Conservation (phyloP, 2,329 filamentous ascomycete genomes). For the Colletotrichum brevisporum region DNA sequence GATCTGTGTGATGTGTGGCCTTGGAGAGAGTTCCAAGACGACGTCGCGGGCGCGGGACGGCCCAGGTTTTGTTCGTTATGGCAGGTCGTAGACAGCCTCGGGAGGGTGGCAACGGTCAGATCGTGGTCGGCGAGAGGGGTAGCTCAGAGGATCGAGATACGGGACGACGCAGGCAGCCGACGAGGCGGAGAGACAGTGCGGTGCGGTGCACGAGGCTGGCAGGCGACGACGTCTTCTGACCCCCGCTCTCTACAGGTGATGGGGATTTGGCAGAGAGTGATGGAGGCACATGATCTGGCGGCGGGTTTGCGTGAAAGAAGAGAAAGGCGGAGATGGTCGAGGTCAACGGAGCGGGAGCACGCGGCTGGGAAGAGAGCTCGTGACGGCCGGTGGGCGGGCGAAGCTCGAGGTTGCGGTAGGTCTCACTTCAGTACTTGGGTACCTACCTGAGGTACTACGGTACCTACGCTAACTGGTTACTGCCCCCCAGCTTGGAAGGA, state of each 20-base stretch:
- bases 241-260: constrained; percentile 38
- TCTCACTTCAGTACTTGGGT: not conserved
- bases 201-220: constrained; percentile 28
- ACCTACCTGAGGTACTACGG: too few species aligned
- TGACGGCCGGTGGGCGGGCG: constrained; percentile 25
- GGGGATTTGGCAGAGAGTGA: constrained; percentile 16
- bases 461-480: too few species aligned
- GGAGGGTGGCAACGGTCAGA: not conserved
- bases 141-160: not conserved
- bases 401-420: constrained; percentile 33
- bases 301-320: constrained; percentile 16
- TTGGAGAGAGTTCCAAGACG: constrained; percentile 38
- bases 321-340: not conserved
- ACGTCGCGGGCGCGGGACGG: constrained; percentile 14
- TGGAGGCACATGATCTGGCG: constrained; percentile 37
- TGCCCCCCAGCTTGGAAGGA: too few species aligned
- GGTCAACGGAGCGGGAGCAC: constrained; percentile 30
- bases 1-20: constrained; percentile 32
- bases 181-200: not conserved
- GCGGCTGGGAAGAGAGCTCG: constrained; percentile 30
- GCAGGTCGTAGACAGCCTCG: not conserved
- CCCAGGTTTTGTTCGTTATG: constrained; percentile 26
- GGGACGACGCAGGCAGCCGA: not conserved
- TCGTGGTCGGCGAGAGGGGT: not conserved
- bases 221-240: constrained; percentile 39